phyloP scores from a whole-genome alignment of 371 early-diverging fungal genomes.

The Phascolomyces articulosus region DNA sequence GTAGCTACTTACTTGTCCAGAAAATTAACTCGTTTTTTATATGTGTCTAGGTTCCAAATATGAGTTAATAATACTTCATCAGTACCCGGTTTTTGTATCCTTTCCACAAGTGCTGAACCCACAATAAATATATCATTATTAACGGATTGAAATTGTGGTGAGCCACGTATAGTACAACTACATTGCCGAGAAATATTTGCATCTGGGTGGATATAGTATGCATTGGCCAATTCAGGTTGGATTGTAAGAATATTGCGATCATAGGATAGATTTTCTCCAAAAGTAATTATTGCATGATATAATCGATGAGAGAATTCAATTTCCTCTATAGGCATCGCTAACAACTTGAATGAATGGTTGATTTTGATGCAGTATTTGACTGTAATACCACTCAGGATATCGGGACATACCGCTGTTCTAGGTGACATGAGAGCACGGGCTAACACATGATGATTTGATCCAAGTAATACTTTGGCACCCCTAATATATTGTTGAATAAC shows the following conservation, averaged over 20 bases:
- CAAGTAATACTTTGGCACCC: slow-evolving; percentile 53
- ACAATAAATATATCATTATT: slow-evolving; percentile 58
- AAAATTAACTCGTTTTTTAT: slow-evolving; percentile 57
- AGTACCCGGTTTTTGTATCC: slow-evolving; percentile 48
- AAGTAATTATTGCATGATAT: not conserved
- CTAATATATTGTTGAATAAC: slow-evolving; percentile 43
- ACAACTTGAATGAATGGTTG: not conserved
- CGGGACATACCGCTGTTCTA: slow-evolving; percentile 61
- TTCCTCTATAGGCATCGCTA: no score
- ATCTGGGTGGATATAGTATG: slow-evolving; percentile 52
- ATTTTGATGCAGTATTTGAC: slow-evolving; percentile 71
- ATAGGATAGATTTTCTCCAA: slow-evolving; percentile 47
- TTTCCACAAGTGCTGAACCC: slow-evolving; percentile 70
- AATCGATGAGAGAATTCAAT: no score
- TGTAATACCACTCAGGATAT: slow-evolving; percentile 39
- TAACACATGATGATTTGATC: slow-evolving; percentile 26
- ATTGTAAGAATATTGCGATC: slow-evolving; percentile 48
- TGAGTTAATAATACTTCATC: slow-evolving; percentile 52
- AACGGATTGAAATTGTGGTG: slow-evolving; percentile 29
- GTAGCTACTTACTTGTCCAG: slow-evolving; percentile 47
- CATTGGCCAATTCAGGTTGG: slow-evolving; percentile 61
- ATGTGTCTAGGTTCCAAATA: slow-evolving; percentile 57
- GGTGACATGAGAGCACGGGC: slow-evolving; percentile 67
- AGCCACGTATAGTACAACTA: slow-evolving; percentile 65
- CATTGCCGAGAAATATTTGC: slow-evolving; percentile 70